Base-by-base conservation (phyloP, 768 basidiomycete genomes). In the Naganishia onofrii region DNA sequence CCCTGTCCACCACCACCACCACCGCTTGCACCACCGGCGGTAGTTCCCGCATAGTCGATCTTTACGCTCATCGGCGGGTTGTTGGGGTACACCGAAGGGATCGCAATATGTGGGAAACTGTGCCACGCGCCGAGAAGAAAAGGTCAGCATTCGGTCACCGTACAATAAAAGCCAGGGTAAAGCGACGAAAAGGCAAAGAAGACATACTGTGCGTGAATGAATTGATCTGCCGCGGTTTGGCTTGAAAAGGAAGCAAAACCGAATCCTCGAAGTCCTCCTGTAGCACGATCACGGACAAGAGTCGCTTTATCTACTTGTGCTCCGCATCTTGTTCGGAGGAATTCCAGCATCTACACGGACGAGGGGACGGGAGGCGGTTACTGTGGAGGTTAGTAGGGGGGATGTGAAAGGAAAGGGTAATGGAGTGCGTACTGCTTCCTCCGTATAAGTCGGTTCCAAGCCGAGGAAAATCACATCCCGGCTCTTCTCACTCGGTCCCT, bases 381-480 rank as follows among this genome's bases (percentile, higher is more conserved):
- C n/a, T n/a, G n/a, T n/a, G n/a, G n/a, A n/a, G n/a, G n/a, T n/a
- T n/a, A n/a, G 56, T 10, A 72, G 58, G 28, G 34, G 52, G 31
- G 15, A 56, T 21, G 32, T 56, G 8, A 42, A 21, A 32, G 21
- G 12, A 6, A 28, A 0, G 55, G 44, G 34, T 36, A 36, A 36
- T 7, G 23, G 17, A 19, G 46, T 6, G 88, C 90, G 83, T 82
- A 96, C 93, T 85, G 94, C 92, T 76, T 89, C 88, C 84, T 96
- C 93, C 66, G 89, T 89, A 77, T 94, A 91, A 81, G 93, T 92
- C 68, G 88, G 88, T 81, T 96, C 93, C 70, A 97, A 82, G 68
- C 93, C 93, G 71, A 97, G 87, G 82, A 96, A 95, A 77, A 96
- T 95, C 79, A 97, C 91, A 83, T 97, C 93, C 54, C 89, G 87